Evolutionary conservation across 164 flowering plant genomes (phyloP).

Genomic region (Nelumbo lutea): DNA sequence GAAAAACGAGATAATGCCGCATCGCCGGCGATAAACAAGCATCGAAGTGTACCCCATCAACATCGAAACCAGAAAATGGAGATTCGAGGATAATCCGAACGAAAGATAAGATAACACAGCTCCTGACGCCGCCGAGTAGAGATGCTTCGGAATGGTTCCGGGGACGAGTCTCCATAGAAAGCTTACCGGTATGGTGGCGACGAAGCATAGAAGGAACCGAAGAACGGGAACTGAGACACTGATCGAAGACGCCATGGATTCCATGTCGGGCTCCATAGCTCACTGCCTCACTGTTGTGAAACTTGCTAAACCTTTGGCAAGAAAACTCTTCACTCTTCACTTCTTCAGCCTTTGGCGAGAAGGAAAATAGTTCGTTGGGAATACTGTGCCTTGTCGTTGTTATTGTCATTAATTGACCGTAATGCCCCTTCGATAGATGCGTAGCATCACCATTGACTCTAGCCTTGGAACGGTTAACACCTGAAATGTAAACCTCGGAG

Average conservation of each 20-base stretch:
- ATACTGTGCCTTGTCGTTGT: too few relatives aligned
- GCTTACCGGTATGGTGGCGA: constrained; percentile 80
- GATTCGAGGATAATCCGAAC: constrained; percentile 86
- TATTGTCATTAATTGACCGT: too few relatives aligned
- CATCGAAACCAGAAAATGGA: constrained; percentile 91
- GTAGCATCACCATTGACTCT: too few relatives aligned
- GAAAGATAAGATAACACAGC: constrained; percentile 75
- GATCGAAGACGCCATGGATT: constrained; percentile 61
- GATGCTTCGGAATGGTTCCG: constrained; percentile 49
- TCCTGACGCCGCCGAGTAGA: constrained; percentile 63
- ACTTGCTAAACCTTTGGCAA: background rate
- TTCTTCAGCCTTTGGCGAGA: too few relatives aligned
- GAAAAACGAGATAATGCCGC: constrained; percentile 81
- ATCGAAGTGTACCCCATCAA: constrained; percentile 68
- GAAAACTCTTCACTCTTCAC: too few relatives aligned
- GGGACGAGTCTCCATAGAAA: constrained; percentile 69
- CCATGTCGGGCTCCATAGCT: constrained; percentile 44
- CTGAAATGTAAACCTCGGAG: too few relatives aligned
- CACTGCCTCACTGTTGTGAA: background rate
- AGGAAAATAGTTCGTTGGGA: too few relatives aligned
- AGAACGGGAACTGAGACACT: constrained; percentile 78
- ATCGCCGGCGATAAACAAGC: constrained; percentile 54
- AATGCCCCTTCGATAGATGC: too few relatives aligned
- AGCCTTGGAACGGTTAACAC: too few relatives aligned
- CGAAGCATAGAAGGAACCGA: constrained; percentile 81